phyloP scores from a whole-genome alignment of 2,329 filamentous ascomycete species.

The Nemania sp. region DNA sequence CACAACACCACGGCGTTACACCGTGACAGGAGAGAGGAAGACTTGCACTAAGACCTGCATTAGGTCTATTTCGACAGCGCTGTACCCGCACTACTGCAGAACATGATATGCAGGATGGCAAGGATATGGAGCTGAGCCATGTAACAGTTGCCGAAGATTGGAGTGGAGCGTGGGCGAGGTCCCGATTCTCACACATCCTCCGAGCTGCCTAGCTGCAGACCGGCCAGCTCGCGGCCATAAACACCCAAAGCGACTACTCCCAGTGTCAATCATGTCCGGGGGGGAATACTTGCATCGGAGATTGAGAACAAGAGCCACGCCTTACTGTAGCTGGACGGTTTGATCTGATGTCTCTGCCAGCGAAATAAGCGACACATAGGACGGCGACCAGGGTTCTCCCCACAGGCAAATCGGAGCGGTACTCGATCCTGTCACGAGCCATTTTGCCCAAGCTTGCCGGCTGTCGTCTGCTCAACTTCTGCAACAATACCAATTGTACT shows the following conservation, averaged over 20 bases:
- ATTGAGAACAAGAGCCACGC: constrained; percentile 19
- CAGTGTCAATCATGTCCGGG: constrained; percentile 18
- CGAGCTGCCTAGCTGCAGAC: constrained; percentile 13
- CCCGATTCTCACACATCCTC: constrained; percentile 21
- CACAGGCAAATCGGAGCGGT: constrained; percentile 16
- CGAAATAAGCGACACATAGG: constrained; percentile 7
- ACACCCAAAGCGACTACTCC: constrained; percentile 19
- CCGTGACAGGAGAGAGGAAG: constrained; percentile 18
- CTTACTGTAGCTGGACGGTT: constrained; percentile 19
- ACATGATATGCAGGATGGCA: constrained; percentile 19
- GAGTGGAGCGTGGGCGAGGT: constrained; percentile 20
- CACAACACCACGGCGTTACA: constrained; percentile 22
- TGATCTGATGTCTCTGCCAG: constrained; percentile 19
- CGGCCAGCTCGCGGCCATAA: constrained; percentile 17
- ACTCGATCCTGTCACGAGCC: constrained; percentile 9
- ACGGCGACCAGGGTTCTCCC: constrained; percentile 5
- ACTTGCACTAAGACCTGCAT: constrained; percentile 27
- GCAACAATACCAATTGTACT: not conserved
- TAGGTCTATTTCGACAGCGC: constrained; percentile 19
- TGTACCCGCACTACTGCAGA: constrained; percentile 17
- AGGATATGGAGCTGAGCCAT: constrained; percentile 24
- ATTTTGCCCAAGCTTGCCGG: constrained; percentile 3
- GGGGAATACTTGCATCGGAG: constrained; percentile 23
- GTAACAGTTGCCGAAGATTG: constrained; percentile 21
- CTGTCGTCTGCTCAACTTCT: constrained; percentile 4